Conservation (phyloP, 2,329 filamentous ascomycete genomes). For the Aureobasidium sp. region DNA sequence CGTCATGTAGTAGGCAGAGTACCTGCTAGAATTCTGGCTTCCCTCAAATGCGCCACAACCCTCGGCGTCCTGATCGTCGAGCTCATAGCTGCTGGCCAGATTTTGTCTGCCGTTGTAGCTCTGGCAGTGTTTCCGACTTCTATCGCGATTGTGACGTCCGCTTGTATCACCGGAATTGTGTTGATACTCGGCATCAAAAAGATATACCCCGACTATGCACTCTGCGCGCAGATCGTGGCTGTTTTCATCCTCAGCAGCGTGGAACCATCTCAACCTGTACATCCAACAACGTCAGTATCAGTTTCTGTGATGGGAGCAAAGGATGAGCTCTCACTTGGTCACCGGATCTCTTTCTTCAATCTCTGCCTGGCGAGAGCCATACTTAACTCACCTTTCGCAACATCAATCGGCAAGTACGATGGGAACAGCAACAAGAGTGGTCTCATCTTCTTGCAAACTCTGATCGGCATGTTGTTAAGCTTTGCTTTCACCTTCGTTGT, state of each 20-base stretch:
- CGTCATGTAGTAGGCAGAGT: not conserved
- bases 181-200: not conserved
- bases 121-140: not conserved
- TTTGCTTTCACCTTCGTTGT: not conserved
- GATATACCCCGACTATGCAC: not conserved
- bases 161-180: not conserved
- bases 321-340: not conserved
- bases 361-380: not conserved
- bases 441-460: not conserved
- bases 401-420: not conserved
- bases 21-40: not conserved
- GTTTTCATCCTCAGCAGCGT: not conserved
- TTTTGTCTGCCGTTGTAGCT: not conserved
- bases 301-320: not conserved
- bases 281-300: not conserved
- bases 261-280: not conserved
- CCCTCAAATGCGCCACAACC: not conserved
- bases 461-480: not conserved
- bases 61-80: not conserved
- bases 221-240: not conserved
- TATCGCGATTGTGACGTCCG: not conserved
- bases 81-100: not conserved
- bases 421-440: not conserved
- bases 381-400: not conserved
- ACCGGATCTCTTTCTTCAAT: not conserved